Conservation (phyloP, 2,329 filamentous ascomycete genomes). For the Fonsecaea monophora region DNA sequence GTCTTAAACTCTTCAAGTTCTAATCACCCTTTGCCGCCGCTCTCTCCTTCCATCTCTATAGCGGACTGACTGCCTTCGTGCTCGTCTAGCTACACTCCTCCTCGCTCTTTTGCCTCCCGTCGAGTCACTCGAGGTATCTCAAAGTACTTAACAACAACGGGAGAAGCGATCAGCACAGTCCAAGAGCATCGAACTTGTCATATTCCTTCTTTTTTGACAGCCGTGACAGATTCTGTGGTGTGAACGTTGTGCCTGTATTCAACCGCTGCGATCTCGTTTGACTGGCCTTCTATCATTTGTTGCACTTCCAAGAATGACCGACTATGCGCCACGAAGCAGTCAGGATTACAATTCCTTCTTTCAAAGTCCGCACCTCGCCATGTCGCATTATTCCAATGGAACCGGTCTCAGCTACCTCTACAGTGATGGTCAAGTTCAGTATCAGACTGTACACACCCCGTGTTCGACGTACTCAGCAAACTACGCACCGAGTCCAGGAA, state of each 20-base stretch:
- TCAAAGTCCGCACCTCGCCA: conserved; percentile 35
- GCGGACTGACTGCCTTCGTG: neutral
- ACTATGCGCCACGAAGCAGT: conserved; percentile 48
- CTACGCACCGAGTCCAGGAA: conserved; percentile 47
- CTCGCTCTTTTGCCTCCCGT: neutral
- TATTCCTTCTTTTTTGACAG: conserved; percentile 31
- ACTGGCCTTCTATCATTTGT: conserved; percentile 30
- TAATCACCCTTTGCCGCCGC: neutral
- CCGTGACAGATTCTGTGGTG: conserved; percentile 29
- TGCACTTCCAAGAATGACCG: conserved; percentile 46
- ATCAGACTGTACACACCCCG: conserved; percentile 42
- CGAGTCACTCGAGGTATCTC: conserved; percentile 6
- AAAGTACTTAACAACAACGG: conserved; percentile 2
- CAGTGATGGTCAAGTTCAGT: conserved; percentile 39
- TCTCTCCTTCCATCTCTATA: conserved; percentile 1
- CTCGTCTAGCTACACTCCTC: neutral
- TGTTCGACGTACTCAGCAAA: conserved; percentile 49
- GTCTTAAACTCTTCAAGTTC: conserved; percentile 11
- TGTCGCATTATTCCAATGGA: conserved; percentile 43
- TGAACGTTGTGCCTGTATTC: conserved; percentile 26
- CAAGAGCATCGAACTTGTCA: conserved; percentile 28
- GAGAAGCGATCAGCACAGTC: conserved; percentile 11
- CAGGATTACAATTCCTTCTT: conserved; percentile 44
- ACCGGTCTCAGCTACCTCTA: conserved; percentile 41
- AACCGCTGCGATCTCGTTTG: conserved; percentile 28